Percentiles rank a stretch among this genome's conserved stretches.
Evolutionary conservation across 257 asterid genomes (phyloP).

Genomic region (Lavandula angustifolia): DNA sequence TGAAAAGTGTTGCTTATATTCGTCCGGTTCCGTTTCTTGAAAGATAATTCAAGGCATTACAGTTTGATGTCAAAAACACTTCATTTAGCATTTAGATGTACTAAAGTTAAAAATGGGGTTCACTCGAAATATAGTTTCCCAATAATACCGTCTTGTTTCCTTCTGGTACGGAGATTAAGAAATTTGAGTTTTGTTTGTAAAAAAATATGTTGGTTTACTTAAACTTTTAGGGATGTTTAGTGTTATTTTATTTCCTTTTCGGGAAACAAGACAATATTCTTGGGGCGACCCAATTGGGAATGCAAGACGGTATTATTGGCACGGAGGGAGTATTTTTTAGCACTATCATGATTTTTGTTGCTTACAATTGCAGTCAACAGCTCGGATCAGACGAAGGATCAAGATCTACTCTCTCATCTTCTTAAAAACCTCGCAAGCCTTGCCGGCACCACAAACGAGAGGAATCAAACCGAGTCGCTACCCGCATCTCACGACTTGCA

Average conservation of each 20-base stretch:
- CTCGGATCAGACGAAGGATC: conserved; percentile 45
- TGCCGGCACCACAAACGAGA: conserved; percentile 33
- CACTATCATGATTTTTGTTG: conserved; percentile 20
- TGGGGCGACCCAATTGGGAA: no score
- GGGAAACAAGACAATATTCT: no score
- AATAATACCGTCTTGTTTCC: no score
- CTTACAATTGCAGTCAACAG: conserved; percentile 39
- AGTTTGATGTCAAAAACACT: conserved; percentile 9
- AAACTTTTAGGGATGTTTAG: no score
- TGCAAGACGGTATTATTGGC: no score
- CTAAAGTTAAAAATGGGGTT: no score
- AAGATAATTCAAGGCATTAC: conserved; percentile 9
- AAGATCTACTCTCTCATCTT: conserved; percentile 46
- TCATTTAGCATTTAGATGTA: not conserved
- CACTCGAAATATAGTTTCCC: no score
- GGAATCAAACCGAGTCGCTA: conserved; percentile 29
- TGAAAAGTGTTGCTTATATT: conserved; percentile 12
- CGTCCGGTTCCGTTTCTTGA: not conserved
- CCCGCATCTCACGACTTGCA: conserved; percentile 38
- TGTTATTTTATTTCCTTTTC: no score
- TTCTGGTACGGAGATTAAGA: no score
- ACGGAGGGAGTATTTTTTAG: not conserved
- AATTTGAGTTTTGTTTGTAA: not conserved
- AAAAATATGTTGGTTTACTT: no score
- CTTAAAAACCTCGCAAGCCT: conserved; percentile 39